Evolutionary conservation across 1,284 basidiomycete genomes (phyloP).

Genomic region (Xanthoconium separans): DNA sequence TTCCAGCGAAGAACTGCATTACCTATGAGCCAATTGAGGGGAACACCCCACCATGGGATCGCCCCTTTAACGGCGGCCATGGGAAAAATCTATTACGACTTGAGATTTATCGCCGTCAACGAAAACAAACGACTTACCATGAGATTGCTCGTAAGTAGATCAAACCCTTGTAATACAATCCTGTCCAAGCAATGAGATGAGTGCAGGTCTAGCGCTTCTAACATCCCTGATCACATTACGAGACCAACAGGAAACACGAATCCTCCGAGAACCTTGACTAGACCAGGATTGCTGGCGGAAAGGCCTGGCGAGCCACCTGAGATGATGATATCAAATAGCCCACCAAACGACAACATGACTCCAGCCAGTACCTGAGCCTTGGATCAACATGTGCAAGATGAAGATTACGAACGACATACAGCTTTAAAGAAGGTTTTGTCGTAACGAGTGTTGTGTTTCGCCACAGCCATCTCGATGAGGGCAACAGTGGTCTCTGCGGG

Average conservation of each 20-base stretch:
- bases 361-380: constrained; percentile 58
- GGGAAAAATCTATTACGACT: constrained; percentile 51
- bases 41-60: constrained; percentile 67
- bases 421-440: constrained; percentile 66
- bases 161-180: constrained; percentile 70
- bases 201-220: not conserved
- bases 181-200: constrained; percentile 33
- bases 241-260: constrained; percentile 74
- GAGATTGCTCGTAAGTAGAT: constrained; percentile 74
- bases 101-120: not conserved
- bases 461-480: constrained; percentile 56
- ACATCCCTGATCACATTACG: constrained; percentile 51
- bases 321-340: constrained; percentile 60
- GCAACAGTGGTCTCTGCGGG: constrained; percentile 57
- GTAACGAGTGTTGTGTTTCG: constrained; percentile 61
- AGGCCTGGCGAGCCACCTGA: constrained; percentile 57
- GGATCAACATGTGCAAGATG: not conserved
- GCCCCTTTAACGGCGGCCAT: constrained; percentile 63
- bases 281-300: constrained; percentile 55
- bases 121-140: constrained; percentile 45
- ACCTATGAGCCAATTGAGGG: constrained; percentile 70
- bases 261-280: constrained; percentile 63
- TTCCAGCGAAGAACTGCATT: not conserved
- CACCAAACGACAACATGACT: constrained; percentile 70
- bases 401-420: constrained; percentile 38